Evolutionary conservation across 192 early-diverging fungal genomes (phyloP).

Genomic region (Phlyctochytrium bullatum): DNA sequence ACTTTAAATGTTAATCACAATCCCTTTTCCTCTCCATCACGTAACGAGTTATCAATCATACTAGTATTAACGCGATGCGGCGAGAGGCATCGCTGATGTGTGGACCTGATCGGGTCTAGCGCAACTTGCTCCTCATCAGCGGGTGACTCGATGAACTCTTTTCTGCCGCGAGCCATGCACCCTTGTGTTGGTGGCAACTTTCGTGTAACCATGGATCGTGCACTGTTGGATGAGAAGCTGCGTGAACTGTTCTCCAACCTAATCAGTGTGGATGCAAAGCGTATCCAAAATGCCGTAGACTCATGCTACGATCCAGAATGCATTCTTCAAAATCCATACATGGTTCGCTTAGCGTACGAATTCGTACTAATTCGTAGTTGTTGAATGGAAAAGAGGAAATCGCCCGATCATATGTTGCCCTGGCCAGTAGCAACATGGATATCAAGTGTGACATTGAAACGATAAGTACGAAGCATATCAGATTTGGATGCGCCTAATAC

Average conservation of each 20-base stretch:
- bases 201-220: too few species aligned
- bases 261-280: constrained; percentile 2
- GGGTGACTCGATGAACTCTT: too few species aligned
- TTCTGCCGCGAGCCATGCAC: too few species aligned
- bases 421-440: constrained; percentile 42
- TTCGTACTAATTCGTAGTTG: constrained; percentile 19
- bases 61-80: too few species aligned
- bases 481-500: background rate
- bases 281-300: constrained; percentile 19
- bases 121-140: too few species aligned
- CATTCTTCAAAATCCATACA: constrained; percentile 42
- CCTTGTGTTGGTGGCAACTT: too few species aligned
- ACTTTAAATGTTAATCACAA: too few species aligned
- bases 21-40: too few species aligned
- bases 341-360: constrained; percentile 24
- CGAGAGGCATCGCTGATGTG: too few species aligned
- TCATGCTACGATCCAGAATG: constrained; percentile 29
- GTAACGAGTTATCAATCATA: too few species aligned
- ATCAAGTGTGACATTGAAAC: constrained; percentile 27
- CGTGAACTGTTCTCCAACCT: constrained; percentile 15
- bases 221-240: too few species aligned
- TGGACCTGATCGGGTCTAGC: too few species aligned
- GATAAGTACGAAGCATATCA: constrained; percentile 27
- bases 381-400: constrained; percentile 43
- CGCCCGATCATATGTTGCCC: constrained; percentile 33